phyloP scores from a whole-genome alignment of 1,284 basidiomycete genomes.

The Phylloporus gajari region DNA sequence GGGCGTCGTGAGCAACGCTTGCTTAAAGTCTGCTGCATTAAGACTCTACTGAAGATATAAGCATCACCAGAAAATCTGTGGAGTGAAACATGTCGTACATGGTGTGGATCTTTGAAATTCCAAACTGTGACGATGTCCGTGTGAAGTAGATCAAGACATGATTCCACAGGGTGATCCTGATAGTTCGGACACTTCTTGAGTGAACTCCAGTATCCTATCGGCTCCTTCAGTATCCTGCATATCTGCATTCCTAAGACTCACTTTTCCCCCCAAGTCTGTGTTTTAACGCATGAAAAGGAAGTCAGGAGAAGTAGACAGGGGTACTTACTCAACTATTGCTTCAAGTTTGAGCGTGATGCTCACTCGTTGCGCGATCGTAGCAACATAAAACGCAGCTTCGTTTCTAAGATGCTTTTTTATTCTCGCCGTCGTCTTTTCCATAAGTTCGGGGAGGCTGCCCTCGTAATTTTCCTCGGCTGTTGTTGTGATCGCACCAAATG shows the following conservation, averaged over 20 bases:
- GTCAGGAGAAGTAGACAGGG: not conserved
- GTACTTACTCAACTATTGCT: constrained; percentile 9
- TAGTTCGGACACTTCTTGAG: constrained; percentile 11
- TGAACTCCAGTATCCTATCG: constrained; percentile 19
- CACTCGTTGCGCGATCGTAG: constrained; percentile 8
- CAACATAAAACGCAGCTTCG: not conserved
- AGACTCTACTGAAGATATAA: too few relatives aligned
- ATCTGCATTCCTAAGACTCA: not conserved
- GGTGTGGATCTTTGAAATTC: constrained; percentile 14
- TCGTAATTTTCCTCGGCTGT: not conserved
- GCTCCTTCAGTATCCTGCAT: not conserved
- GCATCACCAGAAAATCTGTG: too few relatives aligned
- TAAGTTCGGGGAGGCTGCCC: constrained; percentile 1
- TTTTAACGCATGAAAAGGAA: not conserved
- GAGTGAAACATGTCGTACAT: too few relatives aligned
- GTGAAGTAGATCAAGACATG: constrained; percentile 17
- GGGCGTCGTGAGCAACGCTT: not conserved
- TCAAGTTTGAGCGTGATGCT: constrained; percentile 11
- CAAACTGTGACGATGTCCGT: constrained; percentile 18
- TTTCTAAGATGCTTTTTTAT: not conserved
- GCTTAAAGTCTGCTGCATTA: too few relatives aligned
- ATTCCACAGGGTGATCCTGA: constrained; percentile 6
- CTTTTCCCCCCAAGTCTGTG: constrained; percentile 9
- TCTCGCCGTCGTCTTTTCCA: constrained; percentile 1
- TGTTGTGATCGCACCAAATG: not conserved